These are phyloP conservation scores for Thelonectria blattea DNA, from an alignment of 2,329 filamentous ascomycete species.

Conservation along the genomic window DNA sequence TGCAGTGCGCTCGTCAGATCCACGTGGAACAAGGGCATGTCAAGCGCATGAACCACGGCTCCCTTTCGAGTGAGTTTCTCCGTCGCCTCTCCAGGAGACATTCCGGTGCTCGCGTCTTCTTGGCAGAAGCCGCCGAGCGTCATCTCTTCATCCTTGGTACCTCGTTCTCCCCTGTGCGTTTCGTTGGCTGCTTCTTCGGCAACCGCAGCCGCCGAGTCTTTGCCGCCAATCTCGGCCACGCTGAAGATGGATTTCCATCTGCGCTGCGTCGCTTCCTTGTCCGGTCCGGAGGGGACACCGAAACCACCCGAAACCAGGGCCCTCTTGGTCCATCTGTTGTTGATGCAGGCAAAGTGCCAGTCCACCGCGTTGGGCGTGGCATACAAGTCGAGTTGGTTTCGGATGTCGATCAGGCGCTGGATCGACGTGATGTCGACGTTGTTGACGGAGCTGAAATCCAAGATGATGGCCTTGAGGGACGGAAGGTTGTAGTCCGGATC, in stretches of 20 bases:
- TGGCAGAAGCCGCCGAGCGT: conserved; percentile 31
- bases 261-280: conserved; percentile 53
- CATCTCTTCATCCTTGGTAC: conserved; percentile 45
- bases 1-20: conserved; percentile 90
- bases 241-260: conserved; percentile 96
- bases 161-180: conserved; percentile 39
- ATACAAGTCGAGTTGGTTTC: conserved; percentile 90
- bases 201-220: conserved; percentile 69
- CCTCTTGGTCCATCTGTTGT: conserved; percentile 89
- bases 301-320: conserved; percentile 88
- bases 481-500: conserved; percentile 59
- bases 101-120: conserved; percentile 22
- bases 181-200: conserved; percentile 68
- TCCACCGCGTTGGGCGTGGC: conserved; percentile 81
- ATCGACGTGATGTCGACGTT: conserved; percentile 93
- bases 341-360: conserved; percentile 95
- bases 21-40: conserved; percentile 91
- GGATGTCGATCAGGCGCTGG: conserved; percentile 90
- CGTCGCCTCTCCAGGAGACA: conserved; percentile 30
- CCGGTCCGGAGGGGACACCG: conserved; percentile 71
- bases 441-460: conserved; percentile 94
- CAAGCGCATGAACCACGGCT: conserved; percentile 82
- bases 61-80: conserved; percentile 54
- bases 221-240: conserved; percentile 83
- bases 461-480: conserved; percentile 83